Evolutionary conservation across 495 filamentous ascomycete species (phyloP).

Genomic region (Cryomyces minteri): DNA sequence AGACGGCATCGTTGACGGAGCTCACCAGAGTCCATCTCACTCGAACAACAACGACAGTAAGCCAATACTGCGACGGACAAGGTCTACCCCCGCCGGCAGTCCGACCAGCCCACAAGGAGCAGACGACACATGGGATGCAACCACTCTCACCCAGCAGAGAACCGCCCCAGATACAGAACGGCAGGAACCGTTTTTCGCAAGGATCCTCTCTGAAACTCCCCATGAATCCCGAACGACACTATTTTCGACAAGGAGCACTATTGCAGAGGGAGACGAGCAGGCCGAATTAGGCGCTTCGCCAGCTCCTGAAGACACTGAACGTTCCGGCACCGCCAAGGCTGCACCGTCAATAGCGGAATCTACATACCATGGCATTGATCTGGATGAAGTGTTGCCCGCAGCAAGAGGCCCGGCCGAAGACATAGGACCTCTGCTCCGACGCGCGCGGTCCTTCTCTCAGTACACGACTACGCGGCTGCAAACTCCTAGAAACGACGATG

Average conservation of each 20-base stretch:
- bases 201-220: conserved; percentile 8
- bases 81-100: background rate
- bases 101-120: background rate
- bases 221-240: conserved; percentile 4
- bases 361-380: conserved; percentile 15
- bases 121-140: background rate
- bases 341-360: conserved; percentile 17
- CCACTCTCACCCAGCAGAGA: background rate
- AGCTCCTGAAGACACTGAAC: background rate
- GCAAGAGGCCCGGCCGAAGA: conserved; percentile 10
- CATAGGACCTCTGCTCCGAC: conserved; percentile 12
- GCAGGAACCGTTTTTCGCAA: conserved; percentile 4
- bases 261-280: conserved; percentile 1
- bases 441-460: conserved; percentile 28
- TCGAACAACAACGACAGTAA: background rate
- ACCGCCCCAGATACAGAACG: background rate
- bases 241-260: background rate
- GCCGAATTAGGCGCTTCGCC: background rate
- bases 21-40: background rate
- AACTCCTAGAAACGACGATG: conserved; percentile 28
- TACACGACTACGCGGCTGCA: conserved; percentile 16
- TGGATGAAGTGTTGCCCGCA: conserved; percentile 11
- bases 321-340: conserved; percentile 6
- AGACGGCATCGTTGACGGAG: conserved; percentile 32
- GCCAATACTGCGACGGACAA: background rate